Evolutionary conservation across 805 yeast genomes (phyloP).

Genomic region (Wickerhamiella vanderwaltii): DNA sequence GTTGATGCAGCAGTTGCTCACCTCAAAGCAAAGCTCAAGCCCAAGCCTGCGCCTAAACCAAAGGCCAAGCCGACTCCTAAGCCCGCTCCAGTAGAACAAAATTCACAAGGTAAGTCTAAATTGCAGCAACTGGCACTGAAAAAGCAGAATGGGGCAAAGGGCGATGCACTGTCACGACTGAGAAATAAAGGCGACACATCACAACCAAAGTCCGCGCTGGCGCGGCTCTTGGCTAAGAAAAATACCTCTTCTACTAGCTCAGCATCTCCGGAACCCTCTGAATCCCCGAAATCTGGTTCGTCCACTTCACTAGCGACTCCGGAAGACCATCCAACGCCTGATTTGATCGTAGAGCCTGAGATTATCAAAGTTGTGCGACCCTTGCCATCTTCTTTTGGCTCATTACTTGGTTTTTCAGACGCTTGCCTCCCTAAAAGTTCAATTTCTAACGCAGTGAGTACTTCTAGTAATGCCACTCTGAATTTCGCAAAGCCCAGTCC

Average conservation of each 20-base stretch:
- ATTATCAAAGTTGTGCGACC: background rate
- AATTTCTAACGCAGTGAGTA: constrained; percentile 18
- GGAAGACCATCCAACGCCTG: background rate
- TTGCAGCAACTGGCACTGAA: constrained; percentile 11
- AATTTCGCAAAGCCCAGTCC: constrained; percentile 68
- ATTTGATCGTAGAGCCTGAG: background rate
- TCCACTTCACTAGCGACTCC: background rate
- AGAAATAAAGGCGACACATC: background rate
- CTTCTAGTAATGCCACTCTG: constrained; percentile 22
- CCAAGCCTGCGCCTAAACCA: constrained; percentile 9
- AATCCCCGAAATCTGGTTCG: background rate
- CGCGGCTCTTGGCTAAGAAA: constrained; percentile 8
- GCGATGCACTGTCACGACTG: constrained; percentile 4
- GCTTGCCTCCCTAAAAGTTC: constrained; percentile 2
- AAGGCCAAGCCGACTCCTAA: constrained; percentile 11
- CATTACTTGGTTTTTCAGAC: constrained; percentile 9
- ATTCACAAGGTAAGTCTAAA: constrained; percentile 20
- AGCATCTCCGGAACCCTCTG: background rate
- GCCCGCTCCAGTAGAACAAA: background rate
- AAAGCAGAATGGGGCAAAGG: constrained; percentile 7
- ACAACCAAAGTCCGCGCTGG: constrained; percentile 10
- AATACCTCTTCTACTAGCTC: background rate
- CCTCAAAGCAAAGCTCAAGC: constrained; percentile 15
- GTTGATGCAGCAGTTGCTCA: constrained; percentile 21
- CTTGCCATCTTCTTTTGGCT: constrained; percentile 11